Evolutionary conservation across 345 rosid genomes (phyloP), one percentile per base, ranked within the genome.

Genomic region (Eutrema yunnanense): DNA sequence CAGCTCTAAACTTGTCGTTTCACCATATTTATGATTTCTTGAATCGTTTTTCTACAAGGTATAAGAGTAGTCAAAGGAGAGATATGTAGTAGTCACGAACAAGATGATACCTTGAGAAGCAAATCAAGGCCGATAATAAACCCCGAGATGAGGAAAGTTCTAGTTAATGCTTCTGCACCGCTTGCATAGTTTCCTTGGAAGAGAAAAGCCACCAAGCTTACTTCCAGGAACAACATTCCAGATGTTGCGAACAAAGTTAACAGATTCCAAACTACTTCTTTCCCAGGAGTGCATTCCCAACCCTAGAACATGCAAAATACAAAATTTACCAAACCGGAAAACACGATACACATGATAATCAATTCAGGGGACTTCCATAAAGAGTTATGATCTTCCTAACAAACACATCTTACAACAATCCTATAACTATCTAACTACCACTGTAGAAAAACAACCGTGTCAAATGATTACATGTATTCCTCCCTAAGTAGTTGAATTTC

Each of bases 181-280:
- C 89, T 88, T 6, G 88, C 87, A 65, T 89, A 84, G 82, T 89
- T 91, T 67, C 98, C 97, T 81, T 94, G 92, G 69, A 88, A 82
- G 67, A 94, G 72, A 83, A 94, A 89, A 29, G 98, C 97, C 81
- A 91, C 82, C 90, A 94, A 83, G 84, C 98, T 94, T 69, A 91
- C 88, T 89, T 94, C 98, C 74, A 94, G 50, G 75, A 94, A 91
- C 75, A 94, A 69, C 97, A 91, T 91, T 75, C 97, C 98, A 38
- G 96, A 86, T 48, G 88, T 86, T 67, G 98, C 86, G 61, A 87
- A 82, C 76, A 91, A 73, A 49, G 96, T 91, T 30, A 91, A 68
- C 32, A 89, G 69, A 78, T 94, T 91, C 98, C 98, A 94, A n/a
- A 73, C 65, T 63, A 84, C 75, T 80, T 89, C 90, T 73, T 84